phyloP scores from a whole-genome alignment of 1,284 basidiomycete genomes.

The Ganoderma sinense region DNA sequence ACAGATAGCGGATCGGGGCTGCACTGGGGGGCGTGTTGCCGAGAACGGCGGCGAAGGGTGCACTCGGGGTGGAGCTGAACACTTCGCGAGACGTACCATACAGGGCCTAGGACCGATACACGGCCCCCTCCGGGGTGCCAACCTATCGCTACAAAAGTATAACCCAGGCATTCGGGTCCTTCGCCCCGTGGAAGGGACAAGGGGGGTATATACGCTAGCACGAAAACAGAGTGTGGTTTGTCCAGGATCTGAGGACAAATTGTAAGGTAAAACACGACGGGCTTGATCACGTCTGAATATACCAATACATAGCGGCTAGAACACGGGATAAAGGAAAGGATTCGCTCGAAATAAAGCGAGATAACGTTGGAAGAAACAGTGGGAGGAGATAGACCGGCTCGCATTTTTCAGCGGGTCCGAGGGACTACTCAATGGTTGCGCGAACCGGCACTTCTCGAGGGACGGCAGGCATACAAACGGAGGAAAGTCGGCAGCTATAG shows the following conservation, averaged over 20 bases:
- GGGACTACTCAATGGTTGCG: neutral
- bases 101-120: too few relatives aligned
- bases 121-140: too few relatives aligned
- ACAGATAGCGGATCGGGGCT: neutral
- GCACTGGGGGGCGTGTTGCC: neutral
- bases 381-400: neutral
- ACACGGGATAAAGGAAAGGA: neutral
- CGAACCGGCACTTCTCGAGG: neutral
- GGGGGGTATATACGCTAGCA: neutral
- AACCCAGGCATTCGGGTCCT: too few relatives aligned
- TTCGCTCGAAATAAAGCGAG: neutral
- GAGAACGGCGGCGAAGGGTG: too few relatives aligned
- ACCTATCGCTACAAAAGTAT: too few relatives aligned
- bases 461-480: neutral
- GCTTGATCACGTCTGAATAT: neutral
- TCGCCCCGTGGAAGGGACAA: neutral
- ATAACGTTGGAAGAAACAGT: neutral
- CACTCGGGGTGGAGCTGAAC: neutral
- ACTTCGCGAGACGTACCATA: neutral
- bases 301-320: neutral
- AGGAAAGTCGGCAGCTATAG: neutral
- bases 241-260: neutral
- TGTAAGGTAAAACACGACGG: neutral
- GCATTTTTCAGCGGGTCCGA: neutral
- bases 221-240: neutral